Base-by-base conservation (phyloP, 2,329 filamentous ascomycete species). In the Calonectria montana region DNA sequence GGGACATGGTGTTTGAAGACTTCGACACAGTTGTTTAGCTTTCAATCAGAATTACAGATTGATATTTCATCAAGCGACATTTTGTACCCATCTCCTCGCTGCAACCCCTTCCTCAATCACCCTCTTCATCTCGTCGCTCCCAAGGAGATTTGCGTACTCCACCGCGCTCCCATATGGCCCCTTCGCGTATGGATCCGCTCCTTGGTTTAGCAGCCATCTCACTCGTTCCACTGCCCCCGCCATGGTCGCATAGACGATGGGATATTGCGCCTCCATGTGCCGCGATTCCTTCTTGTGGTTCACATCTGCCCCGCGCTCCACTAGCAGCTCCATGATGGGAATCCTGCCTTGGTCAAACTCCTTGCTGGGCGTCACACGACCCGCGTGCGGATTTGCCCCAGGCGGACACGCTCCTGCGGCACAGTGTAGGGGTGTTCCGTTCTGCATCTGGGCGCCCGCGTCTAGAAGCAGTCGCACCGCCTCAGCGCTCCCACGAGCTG, bases 181-280 rank as follows among this genome's bases (percentile, higher is more conserved):
- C 15, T 37, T 65, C 15, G 63, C 3, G 35, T 65, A 18, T 39
- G 74, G 70, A 70, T 77, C 69, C 6, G 74, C 75, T 5, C 74
- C 75, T 37, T 67, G 70, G 16, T 15, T 41, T 31, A 77, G n/a
- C 10, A 77, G 25, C 76, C 76, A 77, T n/a, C 65, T 74, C 0
- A 71, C 71, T n/a, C 76, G 68, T 39, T 77, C 63, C 9, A 75
- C 66, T 1, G 76, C 75, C 5, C 75, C 75, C 7, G 69, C 74
- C 64, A 68, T 72, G 3, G 76, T 67, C 3, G 75, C 76, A 15
- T 73, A 55, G 18, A 76, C 74, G 18, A 77, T 74, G 4, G 76
- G 53, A 15, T 77, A 77, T 10, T 45, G 31, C 0, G 74, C 27
- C 1, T 41, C 64, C 63, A 76, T 18, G 13, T 78, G 61, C 10